Percentiles rank a stretch among this genome's conserved stretches.
These are phyloP conservation scores for Tanacetum coccineum DNA, from an alignment of 129 eudicot species.

Conservation along the genomic window DNA sequence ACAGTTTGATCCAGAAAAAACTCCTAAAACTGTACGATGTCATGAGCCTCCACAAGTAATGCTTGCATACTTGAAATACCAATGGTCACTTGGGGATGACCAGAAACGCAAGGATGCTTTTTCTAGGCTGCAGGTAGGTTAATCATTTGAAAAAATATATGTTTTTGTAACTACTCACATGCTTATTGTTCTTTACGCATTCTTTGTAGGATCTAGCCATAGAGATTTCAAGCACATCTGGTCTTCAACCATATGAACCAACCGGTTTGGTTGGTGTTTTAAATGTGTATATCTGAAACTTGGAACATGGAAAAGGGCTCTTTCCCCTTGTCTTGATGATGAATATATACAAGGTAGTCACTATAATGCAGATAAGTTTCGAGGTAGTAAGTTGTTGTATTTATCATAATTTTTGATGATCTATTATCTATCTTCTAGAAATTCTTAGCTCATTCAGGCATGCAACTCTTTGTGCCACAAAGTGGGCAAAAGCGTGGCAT, in stretches of 20 bases:
- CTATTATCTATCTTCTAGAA: too few relatives aligned
- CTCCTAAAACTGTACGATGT: slow-evolving; percentile 77
- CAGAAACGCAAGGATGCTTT: slow-evolving; percentile 89
- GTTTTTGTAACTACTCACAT: background rate
- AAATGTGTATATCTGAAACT: too few relatives aligned
- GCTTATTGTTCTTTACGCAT: slow-evolving; percentile 1
- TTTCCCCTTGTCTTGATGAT: too few relatives aligned
- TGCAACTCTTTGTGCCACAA: too few relatives aligned
- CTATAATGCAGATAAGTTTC: too few relatives aligned
- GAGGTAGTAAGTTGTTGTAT: too few relatives aligned
- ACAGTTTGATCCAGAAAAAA: slow-evolving; percentile 92
- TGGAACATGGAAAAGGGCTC: too few relatives aligned
- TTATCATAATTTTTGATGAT: too few relatives aligned
- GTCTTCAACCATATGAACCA: slow-evolving; percentile 40
- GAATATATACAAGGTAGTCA: too few relatives aligned
- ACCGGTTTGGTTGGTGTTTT: slow-evolving; percentile 30
- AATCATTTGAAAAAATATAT: slow-evolving; percentile 1
- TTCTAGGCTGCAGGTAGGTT: slow-evolving; percentile 70
- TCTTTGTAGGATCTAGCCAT: slow-evolving; percentile 58
- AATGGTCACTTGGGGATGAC: slow-evolving; percentile 97
- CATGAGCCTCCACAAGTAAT: slow-evolving; percentile 92
- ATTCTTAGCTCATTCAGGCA: too few relatives aligned
- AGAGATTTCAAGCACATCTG: slow-evolving; percentile 59
- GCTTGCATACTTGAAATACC: slow-evolving; percentile 79
- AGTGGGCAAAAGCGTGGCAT: too few relatives aligned